phyloP scores from a whole-genome alignment of 768 basidiomycete species.

The Boletales sp. region DNA sequence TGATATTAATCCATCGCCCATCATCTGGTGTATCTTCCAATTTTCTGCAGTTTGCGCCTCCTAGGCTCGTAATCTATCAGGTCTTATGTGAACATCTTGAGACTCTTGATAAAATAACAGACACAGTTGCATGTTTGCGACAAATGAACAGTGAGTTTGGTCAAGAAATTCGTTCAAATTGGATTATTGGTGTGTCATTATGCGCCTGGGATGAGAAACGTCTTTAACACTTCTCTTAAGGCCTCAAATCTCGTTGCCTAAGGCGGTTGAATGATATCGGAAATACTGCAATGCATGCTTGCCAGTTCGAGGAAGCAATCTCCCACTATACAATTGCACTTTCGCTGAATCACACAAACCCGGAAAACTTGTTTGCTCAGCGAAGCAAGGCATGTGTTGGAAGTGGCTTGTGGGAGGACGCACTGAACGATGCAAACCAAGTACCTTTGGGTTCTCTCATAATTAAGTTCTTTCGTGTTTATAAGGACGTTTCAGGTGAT shows the following conservation, averaged over 20 bases:
- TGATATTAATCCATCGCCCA: not conserved
- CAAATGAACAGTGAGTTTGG: not conserved
- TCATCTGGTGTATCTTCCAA: not conserved
- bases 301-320: not conserved
- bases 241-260: not conserved
- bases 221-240: not conserved
- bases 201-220: no score
- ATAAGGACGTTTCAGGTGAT: constrained; percentile 3
- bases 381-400: not conserved
- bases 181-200: not conserved
- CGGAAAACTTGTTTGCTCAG: not conserved
- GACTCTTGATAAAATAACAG: not conserved
- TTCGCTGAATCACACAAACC: not conserved
- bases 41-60: not conserved
- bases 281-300: not conserved
- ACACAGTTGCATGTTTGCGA: constrained; percentile 1
- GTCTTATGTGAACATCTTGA: not conserved
- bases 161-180: not conserved
- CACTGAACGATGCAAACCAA: not conserved
- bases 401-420: not conserved
- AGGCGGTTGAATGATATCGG: not conserved
- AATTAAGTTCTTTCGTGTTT: not conserved
- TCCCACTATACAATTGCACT: not conserved
- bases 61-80: not conserved
- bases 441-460: not conserved